Percentiles rank a stretch among this genome's conserved stretches.
These are phyloP conservation scores for Groenewaldozyma tartarivorans DNA, from an alignment of 805 yeast genomes.

Conservation along the genomic window DNA sequence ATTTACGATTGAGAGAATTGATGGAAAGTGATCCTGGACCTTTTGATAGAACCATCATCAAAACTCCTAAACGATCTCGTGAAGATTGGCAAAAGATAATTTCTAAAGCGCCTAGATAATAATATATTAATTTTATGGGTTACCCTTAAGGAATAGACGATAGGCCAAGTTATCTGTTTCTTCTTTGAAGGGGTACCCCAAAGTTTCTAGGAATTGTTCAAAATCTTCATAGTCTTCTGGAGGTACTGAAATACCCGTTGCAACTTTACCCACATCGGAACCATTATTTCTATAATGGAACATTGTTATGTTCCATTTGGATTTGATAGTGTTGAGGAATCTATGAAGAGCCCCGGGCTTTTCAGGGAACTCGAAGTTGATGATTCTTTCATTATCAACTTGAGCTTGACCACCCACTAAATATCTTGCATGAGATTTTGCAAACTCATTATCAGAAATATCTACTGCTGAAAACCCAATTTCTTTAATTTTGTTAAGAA, in stretches of 20 bases:
- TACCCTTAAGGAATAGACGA: slow-evolving; percentile 50
- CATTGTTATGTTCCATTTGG: slow-evolving; percentile 83
- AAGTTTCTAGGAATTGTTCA: slow-evolving; percentile 52
- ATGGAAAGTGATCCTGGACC: slow-evolving; percentile 8
- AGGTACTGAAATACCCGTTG: slow-evolving; percentile 86
- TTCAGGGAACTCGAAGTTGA: slow-evolving; percentile 92
- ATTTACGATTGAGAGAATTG: slow-evolving; percentile 15
- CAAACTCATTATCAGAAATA: slow-evolving; percentile 86
- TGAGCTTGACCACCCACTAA: slow-evolving; percentile 85
- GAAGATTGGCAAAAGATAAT: neutral
- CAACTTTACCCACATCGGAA: slow-evolving; percentile 83
- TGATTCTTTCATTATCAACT: slow-evolving; percentile 65
- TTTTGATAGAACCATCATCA: slow-evolving; percentile 5
- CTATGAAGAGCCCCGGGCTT: slow-evolving; percentile 88
- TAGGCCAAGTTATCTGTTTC: slow-evolving; percentile 86
- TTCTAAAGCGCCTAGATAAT: neutral
- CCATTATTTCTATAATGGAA: slow-evolving; percentile 98
- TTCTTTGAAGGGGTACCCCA: slow-evolving; percentile 70
- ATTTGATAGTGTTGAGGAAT: slow-evolving; percentile 62
- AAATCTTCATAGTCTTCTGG: slow-evolving; percentile 55
- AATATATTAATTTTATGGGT: neutral
- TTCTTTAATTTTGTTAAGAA: slow-evolving; percentile 47
- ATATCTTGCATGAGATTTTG: slow-evolving; percentile 93
- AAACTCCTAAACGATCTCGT: neutral
- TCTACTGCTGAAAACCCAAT: slow-evolving; percentile 70